A percentile compares a stretch with the other conserved stretches of the same genome.
phyloP scores from a whole-genome alignment of 2,329 filamentous ascomycete genomes.

The Phialocephala sp. region DNA sequence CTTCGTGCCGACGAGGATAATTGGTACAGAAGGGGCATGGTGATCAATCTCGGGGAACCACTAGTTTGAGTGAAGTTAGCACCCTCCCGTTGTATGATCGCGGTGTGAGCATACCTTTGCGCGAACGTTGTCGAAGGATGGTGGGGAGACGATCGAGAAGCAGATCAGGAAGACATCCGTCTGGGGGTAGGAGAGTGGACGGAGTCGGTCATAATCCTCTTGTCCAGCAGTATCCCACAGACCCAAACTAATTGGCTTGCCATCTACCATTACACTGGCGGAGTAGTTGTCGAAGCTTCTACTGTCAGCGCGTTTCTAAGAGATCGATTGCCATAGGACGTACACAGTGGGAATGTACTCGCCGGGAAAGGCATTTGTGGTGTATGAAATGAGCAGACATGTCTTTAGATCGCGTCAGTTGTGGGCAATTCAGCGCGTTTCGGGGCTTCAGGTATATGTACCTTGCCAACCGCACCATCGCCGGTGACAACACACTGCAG shows the following conservation, averaged over 20 bases:
- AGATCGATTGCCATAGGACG: slow-evolving; percentile 42
- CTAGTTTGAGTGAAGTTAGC: slow-evolving; percentile 52
- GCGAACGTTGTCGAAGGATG: slow-evolving; percentile 98
- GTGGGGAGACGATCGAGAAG: slow-evolving; percentile 97
- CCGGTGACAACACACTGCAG: slow-evolving; percentile 94
- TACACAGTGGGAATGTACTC: slow-evolving; percentile 99
- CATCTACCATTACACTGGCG: slow-evolving; percentile 98
- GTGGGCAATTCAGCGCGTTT: background rate
- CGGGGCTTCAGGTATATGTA: slow-evolving; percentile 50
- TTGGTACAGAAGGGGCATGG: slow-evolving; percentile 92
- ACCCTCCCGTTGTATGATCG: slow-evolving; percentile 5
- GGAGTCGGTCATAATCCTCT: slow-evolving; percentile 96
- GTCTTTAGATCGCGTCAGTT: slow-evolving; percentile 65
- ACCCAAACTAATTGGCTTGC: slow-evolving; percentile 94
- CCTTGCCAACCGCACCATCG: slow-evolving; percentile 99
- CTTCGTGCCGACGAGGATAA: slow-evolving; percentile 97
- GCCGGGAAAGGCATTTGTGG: slow-evolving; percentile 98
- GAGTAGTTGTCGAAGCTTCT: slow-evolving; percentile 97
- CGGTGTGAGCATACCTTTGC: slow-evolving; percentile 75
- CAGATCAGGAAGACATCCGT: slow-evolving; percentile 98
- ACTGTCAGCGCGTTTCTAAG: slow-evolving; percentile 28
- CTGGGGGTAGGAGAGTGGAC: slow-evolving; percentile 95
- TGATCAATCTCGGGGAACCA: slow-evolving; percentile 99
- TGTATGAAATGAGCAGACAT: slow-evolving; percentile 98
- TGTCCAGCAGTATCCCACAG: slow-evolving; percentile 99